Evolutionary conservation across 2,329 filamentous ascomycete genomes (phyloP), one percentile per base, ranked within the genome.

Genomic region (Lachnellula suecica): DNA sequence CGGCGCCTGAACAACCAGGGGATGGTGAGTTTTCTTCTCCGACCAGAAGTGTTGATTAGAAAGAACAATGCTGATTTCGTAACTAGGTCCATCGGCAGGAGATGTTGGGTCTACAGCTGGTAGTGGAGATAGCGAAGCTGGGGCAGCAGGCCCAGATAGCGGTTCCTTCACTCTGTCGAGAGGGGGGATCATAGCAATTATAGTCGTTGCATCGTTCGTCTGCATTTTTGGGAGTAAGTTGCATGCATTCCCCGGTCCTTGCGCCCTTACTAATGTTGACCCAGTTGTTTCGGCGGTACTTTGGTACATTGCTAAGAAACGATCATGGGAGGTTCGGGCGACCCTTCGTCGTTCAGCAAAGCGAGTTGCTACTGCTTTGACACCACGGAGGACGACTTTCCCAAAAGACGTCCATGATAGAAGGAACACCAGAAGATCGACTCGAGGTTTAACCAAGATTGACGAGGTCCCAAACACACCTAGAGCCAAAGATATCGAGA

Each of bases 241-340:
- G 24, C 19, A 17, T 37, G 43, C 29, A 9, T 20, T 13, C 17
- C 17, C 11, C 20, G 13, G 23, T 43, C 22, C 13, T 25, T 13
- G 19, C 7, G 40, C 22, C 23, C 5, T 45, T 35, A 46, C 22
- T 52, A 41, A 56, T 35, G 44, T 49, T 43, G 40, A 48, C 27
- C 59, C 47, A 60, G 58, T 62, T 50, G 58, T 53, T 20, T 61
- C 54, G 43, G 37, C 59, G 88, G 87, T 85, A 57, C 81, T 94
- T 24, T 95, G 88, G 73, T 90, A 86, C 69, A 68, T 93, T 34
- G 88, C 90, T 50, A 94, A 94, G 77, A 91, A 90, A 73, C 83
- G 85, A 43, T 88, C 92, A 70, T 94, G 90, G 90, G 88, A 85
- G 59, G 76, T 94, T 60, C 82, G 85, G 53, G 83, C 89, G 66